Conservation (phyloP, 1,284 basidiomycete genomes). For the Cryptococcus maquisensis region DNA sequence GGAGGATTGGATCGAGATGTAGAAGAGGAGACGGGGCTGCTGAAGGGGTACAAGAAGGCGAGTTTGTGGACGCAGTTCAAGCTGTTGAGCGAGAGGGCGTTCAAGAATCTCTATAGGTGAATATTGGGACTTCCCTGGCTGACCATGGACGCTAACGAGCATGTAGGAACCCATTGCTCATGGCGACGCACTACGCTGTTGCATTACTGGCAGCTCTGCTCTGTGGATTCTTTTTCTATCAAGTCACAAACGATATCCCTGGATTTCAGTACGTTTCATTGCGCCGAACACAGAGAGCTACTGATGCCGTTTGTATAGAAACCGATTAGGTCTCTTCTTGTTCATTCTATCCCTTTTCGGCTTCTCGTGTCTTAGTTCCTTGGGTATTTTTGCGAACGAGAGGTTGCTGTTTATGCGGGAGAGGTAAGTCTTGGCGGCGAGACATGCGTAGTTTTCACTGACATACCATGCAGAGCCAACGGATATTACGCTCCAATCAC, state of each 20-base stretch:
- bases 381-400: constrained; percentile 89
- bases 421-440: constrained; percentile 57
- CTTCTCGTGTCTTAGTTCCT: constrained; percentile 88
- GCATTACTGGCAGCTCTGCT: constrained; percentile 74
- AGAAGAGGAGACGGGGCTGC: constrained; percentile 59
- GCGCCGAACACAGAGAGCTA: no score
- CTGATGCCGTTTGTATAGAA: constrained; percentile 18
- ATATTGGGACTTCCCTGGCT: neutral
- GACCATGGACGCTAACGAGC: neutral
- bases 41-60: constrained; percentile 77
- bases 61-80: constrained; percentile 83
- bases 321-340: constrained; percentile 79
- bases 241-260: constrained; percentile 74
- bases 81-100: constrained; percentile 90
- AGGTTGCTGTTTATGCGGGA: constrained; percentile 94
- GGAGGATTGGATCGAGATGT: constrained; percentile 34
- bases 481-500: constrained; percentile 94
- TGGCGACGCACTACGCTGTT: constrained; percentile 84
- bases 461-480: constrained; percentile 62
- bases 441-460: neutral
- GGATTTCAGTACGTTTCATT: constrained; percentile 87
- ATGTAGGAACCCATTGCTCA: constrained; percentile 78
- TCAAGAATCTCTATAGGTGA: constrained; percentile 82
- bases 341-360: constrained; percentile 93
- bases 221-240: constrained; percentile 50